Evolutionary conservation across 164 flowering plant species (phyloP).

Genomic region (Vitis vinifera): DNA sequence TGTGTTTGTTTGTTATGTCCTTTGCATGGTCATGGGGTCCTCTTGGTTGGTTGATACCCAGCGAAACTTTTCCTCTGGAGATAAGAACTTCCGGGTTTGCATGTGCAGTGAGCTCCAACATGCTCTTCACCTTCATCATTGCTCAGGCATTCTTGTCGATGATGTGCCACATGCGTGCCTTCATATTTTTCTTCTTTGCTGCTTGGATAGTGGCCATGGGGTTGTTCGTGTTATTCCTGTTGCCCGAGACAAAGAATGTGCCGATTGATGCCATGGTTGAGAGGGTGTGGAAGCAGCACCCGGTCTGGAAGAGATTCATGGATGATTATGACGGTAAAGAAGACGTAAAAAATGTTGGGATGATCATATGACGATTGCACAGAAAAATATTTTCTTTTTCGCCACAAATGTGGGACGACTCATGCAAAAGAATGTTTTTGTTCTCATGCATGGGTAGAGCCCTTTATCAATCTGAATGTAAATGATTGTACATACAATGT

Average conservation of each 20-base stretch:
- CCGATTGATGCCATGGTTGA: slow-evolving; percentile 34
- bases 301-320: slow-evolving; percentile 28
- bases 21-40: slow-evolving; percentile 83
- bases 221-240: slow-evolving; percentile 25
- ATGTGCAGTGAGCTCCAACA: slow-evolving; percentile 66
- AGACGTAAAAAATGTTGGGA: no score
- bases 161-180: slow-evolving; percentile 59
- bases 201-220: slow-evolving; percentile 41
- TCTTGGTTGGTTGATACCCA: slow-evolving; percentile 67
- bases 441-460: no score
- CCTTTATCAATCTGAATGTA: no score
- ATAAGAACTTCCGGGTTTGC: slow-evolving; percentile 62
- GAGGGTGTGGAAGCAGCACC: slow-evolving; percentile 40
- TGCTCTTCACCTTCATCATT: slow-evolving; percentile 72
- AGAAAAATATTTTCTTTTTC: no score
- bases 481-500: no score
- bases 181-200: slow-evolving; percentile 65
- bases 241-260: slow-evolving; percentile 40
- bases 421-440: no score
- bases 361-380: no score
- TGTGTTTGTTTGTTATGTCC: slow-evolving; percentile 43
- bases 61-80: slow-evolving; percentile 61
- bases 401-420: no score
- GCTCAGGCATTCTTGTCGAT: slow-evolving; percentile 79
- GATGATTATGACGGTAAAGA: no score